A percentile compares a stretch with the other conserved stretches of the same genome.
phyloP scores from a whole-genome alignment of 305 asterid genomes.

The Solanum hybrid region DNA sequence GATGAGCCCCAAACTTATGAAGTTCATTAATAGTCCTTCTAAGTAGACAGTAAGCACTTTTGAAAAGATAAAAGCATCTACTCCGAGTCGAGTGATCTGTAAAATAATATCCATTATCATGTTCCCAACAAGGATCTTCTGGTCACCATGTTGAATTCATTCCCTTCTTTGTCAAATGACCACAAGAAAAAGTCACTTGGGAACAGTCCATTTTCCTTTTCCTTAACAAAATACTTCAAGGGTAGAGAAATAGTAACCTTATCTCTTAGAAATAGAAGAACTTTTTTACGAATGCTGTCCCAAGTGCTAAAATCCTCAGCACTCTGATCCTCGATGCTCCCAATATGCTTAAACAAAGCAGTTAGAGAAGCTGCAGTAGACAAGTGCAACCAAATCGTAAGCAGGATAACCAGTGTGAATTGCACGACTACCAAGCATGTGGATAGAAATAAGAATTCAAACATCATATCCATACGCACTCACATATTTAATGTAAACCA shows the following conservation, averaged over 20 bases:
- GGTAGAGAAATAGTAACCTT: conserved; percentile 39
- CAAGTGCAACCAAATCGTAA: not conserved
- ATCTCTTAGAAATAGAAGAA: conserved; percentile 73
- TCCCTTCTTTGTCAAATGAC: not conserved
- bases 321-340: conserved; percentile 69
- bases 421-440: not conserved
- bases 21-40: not conserved
- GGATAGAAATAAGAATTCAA: not conserved
- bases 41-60: not conserved
- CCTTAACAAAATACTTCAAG: not conserved
- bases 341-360: conserved; percentile 73
- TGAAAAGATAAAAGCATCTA: not conserved
- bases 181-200: not conserved
- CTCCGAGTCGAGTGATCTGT: not conserved
- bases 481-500: not conserved
- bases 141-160: not conserved
- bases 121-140: not conserved
- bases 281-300: conserved; percentile 82
- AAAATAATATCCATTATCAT: not conserved
- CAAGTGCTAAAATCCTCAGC: conserved; percentile 66
- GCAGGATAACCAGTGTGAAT: not conserved
- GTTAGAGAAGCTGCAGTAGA: conserved; percentile 79
- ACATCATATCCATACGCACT: not conserved
- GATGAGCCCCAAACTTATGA: not conserved
- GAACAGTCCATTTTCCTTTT: not conserved